phyloP scores from a whole-genome alignment of 805 yeast genomes.

The Wickerhamomyces chaumierensis region DNA sequence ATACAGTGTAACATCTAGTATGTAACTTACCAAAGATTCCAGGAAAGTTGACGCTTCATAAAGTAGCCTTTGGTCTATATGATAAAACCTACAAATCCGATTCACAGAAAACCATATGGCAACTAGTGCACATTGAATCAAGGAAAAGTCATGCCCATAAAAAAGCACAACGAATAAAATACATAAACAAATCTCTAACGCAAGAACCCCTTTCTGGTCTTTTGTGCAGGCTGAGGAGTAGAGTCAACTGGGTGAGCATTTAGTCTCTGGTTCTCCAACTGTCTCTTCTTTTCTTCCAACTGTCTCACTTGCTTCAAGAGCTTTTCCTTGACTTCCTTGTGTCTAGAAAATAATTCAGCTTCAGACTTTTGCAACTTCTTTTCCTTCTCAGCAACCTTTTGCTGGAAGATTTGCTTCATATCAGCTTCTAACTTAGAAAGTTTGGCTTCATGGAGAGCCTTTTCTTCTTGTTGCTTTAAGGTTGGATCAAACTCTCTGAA shows the following conservation, averaged over 20 bases:
- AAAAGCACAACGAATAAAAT: no score
- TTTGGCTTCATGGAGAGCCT: slow-evolving; percentile 85
- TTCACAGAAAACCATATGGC: no score
- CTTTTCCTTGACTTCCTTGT: slow-evolving; percentile 95
- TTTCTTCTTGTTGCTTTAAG: slow-evolving; percentile 87
- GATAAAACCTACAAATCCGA: no score
- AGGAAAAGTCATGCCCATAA: no score
- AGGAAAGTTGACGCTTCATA: no score
- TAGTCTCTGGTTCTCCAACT: slow-evolving; percentile 52
- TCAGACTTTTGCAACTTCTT: slow-evolving; percentile 94
- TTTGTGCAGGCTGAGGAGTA: slow-evolving; percentile 31
- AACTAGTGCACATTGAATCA: no score
- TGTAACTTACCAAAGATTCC: no score
- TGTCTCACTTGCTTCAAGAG: slow-evolving; percentile 78
- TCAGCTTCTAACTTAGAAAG: slow-evolving; percentile 90
- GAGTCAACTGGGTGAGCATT: slow-evolving; percentile 26
- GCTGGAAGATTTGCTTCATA: slow-evolving; percentile 94
- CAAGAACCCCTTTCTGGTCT: slow-evolving; percentile 71
- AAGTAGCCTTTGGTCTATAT: no score
- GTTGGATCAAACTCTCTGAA: slow-evolving; percentile 92
- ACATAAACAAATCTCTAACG: no score
- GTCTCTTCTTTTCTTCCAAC: slow-evolving; percentile 82
- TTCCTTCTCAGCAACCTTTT: slow-evolving; percentile 93
- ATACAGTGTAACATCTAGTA: no score
- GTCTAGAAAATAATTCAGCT: slow-evolving; percentile 90